phyloP scores from a whole-genome alignment of 306 rosid genomes.

The Vigna reflexopilosa region DNA sequence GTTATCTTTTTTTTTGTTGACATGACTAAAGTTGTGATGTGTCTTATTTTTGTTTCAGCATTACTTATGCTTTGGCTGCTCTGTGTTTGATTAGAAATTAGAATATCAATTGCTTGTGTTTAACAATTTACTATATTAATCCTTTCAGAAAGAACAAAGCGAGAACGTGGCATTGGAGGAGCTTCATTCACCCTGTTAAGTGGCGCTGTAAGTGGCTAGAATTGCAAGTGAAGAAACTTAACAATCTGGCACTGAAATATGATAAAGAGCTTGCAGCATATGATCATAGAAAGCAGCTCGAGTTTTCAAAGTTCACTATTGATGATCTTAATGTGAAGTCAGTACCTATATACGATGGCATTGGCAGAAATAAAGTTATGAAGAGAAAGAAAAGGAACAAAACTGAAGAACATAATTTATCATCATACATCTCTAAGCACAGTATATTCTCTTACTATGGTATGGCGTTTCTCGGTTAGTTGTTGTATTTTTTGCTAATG shows the following conservation, averaged over 20 bases:
- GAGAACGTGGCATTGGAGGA: constrained; percentile 76
- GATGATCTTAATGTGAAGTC: constrained; percentile 64
- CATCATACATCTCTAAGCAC: constrained; percentile 64
- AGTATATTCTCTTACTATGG: constrained; percentile 82
- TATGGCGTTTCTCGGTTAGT: constrained; percentile 47
- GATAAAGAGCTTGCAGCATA: constrained; percentile 60
- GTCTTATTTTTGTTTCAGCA: neutral
- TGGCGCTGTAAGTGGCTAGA: constrained; percentile 95
- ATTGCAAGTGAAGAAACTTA: constrained; percentile 65
- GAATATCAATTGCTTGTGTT: constrained; percentile 16
- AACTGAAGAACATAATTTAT: constrained; percentile 62
- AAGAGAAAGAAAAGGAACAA: constrained; percentile 82
- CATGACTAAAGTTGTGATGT: constrained; percentile 18
- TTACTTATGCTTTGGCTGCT: constrained; percentile 9
- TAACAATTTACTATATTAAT: constrained; percentile 37
- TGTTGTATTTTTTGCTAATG: constrained; percentile 3
- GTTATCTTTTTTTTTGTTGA: constrained; percentile 19
- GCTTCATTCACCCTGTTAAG: constrained; percentile 66
- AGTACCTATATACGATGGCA: constrained; percentile 56
- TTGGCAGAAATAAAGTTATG: constrained; percentile 58
- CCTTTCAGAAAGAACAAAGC: constrained; percentile 70
- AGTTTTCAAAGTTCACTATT: constrained; percentile 42
- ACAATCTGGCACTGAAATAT: constrained; percentile 60
- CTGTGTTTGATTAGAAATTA: constrained; percentile 28
- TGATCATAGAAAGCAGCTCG: constrained; percentile 54